Conservation (phyloP, 768 basidiomycete species). For the Scleroderma citrinum region DNA sequence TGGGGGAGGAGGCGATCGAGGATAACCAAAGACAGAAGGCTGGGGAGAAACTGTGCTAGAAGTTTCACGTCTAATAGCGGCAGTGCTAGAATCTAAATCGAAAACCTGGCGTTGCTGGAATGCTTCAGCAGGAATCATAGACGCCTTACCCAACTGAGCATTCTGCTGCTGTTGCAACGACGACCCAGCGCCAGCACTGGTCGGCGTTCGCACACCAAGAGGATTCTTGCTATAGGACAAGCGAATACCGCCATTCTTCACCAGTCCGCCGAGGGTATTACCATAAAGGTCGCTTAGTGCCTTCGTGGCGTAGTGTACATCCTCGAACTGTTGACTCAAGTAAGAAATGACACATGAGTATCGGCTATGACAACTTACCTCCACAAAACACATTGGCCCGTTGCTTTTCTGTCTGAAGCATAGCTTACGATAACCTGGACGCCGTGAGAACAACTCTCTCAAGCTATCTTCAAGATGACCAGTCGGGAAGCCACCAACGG, state of each 20-base stretch:
- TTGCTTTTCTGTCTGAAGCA: conserved; percentile 95
- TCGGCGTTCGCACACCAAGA: conserved; percentile 83
- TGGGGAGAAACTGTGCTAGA: conserved; percentile 18
- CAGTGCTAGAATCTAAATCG: conserved; percentile 16
- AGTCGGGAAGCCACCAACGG: conserved; percentile 67
- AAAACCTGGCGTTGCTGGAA: conserved; percentile 28
- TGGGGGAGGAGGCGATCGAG: conserved; percentile 30
- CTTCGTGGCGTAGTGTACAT: conserved; percentile 75
- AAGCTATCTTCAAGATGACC: conserved; percentile 85
- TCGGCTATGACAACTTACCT: conserved; percentile 45
- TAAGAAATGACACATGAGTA: neutral
- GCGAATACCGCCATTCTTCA: conserved; percentile 94
- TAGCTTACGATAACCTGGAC: conserved; percentile 84
- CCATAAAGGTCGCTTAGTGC: conserved; percentile 92
- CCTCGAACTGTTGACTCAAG: conserved; percentile 65
- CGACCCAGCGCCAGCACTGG: conserved; percentile 38
- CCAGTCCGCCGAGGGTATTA: conserved; percentile 80
- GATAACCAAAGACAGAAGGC: conserved; percentile 22
- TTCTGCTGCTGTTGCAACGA: conserved; percentile 22
- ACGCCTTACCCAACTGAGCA: conserved; percentile 15
- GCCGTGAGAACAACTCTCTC: conserved; percentile 71
- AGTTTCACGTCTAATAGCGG: conserved; percentile 22
- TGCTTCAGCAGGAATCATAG: conserved; percentile 23
- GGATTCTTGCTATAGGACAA: conserved; percentile 98
- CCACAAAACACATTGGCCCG: conserved; percentile 99